phyloP scores from a whole-genome alignment of 73 alveolate species.

The Halteria grandinella region DNA sequence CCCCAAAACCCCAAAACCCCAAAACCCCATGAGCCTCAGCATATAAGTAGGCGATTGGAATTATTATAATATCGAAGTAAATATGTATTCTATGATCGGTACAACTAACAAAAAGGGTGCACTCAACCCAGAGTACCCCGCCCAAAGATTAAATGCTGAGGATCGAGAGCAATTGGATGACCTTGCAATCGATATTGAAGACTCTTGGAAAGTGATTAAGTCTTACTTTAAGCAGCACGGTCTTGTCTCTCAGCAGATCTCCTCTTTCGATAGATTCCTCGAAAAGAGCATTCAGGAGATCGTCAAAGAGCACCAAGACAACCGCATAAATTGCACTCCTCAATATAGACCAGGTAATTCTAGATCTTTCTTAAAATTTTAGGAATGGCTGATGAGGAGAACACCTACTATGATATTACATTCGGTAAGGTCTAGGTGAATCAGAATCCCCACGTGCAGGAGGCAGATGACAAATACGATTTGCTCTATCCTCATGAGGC shows the following conservation, averaged over 20 bases:
- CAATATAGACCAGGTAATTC: slow-evolving; percentile 65
- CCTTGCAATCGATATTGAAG: slow-evolving; percentile 88
- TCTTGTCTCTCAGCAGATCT: slow-evolving; percentile 88
- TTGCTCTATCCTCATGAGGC: slow-evolving; percentile 94
- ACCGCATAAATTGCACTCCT: slow-evolving; percentile 74
- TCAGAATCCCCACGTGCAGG: slow-evolving; percentile 74
- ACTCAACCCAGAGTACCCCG: too few species aligned
- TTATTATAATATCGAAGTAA: too few species aligned
- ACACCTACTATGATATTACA: slow-evolving; percentile 66
- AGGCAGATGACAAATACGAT: slow-evolving; percentile 64
- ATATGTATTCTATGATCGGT: too few species aligned
- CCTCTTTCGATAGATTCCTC: slow-evolving; percentile 88
- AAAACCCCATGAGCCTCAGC: too few species aligned
- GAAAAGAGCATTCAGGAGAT: slow-evolving; percentile 86
- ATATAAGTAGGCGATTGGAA: too few species aligned
- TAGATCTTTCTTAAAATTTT: too few species aligned
- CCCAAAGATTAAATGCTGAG: too few species aligned
- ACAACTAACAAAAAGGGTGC: too few species aligned
- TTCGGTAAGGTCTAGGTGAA: slow-evolving; percentile 82
- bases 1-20: too few species aligned
- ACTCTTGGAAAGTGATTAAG: slow-evolving; percentile 91
- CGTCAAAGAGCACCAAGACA: slow-evolving; percentile 79
- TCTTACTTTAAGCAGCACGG: slow-evolving; percentile 92
- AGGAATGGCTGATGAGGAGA: slow-evolving; percentile 4
- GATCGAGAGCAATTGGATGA: too few species aligned